Percentiles rank a stretch among this genome's conserved stretches.
phyloP scores from a whole-genome alignment of 306 rosid genomes.

The Dalbergia oliveri region DNA sequence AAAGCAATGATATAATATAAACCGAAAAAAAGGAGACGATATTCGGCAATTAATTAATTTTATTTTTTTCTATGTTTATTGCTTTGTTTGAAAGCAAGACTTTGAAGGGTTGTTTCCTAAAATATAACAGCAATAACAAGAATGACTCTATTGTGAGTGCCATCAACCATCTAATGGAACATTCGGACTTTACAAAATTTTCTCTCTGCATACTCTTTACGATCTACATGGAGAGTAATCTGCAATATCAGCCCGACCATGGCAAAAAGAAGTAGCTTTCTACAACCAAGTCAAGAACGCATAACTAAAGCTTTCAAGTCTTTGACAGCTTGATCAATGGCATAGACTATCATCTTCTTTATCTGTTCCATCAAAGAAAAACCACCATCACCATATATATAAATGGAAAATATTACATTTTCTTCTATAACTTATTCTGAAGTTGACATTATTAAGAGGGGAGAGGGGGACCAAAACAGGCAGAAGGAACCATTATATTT shows the following conservation, averaged over 20 bases:
- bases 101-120: not conserved
- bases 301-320: constrained; percentile 54
- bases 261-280: constrained; percentile 29
- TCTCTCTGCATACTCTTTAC: constrained; percentile 1
- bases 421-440: constrained; percentile 24
- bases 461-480: not conserved
- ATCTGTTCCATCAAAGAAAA: constrained; percentile 62
- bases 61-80: not conserved
- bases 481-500: constrained; percentile 1
- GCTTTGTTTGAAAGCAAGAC: not conserved
- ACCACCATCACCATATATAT: constrained; percentile 23
- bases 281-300: constrained; percentile 40
- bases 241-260: constrained; percentile 22
- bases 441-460: constrained; percentile 10
- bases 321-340: constrained; percentile 62
- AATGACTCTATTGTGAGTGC: constrained; percentile 15
- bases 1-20: too few species aligned
- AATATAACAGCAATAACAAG: constrained; percentile 17
- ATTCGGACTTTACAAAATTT: constrained; percentile 10
- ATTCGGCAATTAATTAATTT: not conserved
- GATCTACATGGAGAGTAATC: not conserved
- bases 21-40: not conserved
- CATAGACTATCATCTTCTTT: constrained; percentile 82
- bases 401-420: constrained; percentile 9
- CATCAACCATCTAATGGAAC: constrained; percentile 13